A percentile compares a stretch with the other conserved stretches of the same genome.
Conservation (phyloP, 2,329 filamentous ascomycete genomes). For the Tothia fuscella region DNA sequence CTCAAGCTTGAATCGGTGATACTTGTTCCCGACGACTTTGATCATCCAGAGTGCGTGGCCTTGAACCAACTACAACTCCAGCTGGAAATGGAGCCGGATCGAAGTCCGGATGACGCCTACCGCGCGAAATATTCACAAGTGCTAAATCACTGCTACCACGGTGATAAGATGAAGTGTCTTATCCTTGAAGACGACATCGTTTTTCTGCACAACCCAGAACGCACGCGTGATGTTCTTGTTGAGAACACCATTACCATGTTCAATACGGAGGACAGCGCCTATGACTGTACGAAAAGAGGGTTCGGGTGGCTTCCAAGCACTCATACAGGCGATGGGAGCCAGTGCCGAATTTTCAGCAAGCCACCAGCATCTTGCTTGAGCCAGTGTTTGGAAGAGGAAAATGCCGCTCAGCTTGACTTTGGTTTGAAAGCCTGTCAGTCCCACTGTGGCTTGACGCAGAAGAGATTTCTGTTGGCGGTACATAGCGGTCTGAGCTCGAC, state of each 20-base stretch:
- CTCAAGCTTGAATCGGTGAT: background rate
- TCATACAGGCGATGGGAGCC: background rate
- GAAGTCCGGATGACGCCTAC: background rate
- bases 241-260: slow-evolving; percentile 2
- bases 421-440: background rate
- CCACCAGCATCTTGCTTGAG: background rate
- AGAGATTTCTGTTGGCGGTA: background rate
- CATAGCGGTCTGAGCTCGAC: background rate
- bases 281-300: background rate
- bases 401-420: background rate
- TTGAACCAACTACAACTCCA: background rate
- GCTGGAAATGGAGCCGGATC: background rate
- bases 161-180: slow-evolving; percentile 2
- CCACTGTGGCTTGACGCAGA: background rate
- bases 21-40: background rate
- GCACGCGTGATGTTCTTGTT: background rate
- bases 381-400: background rate
- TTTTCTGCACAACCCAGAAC: background rate
- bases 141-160: background rate
- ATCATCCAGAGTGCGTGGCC: background rate
- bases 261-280: background rate
- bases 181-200: background rate
- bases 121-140: background rate
- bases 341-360: slow-evolving; percentile 1
- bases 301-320: slow-evolving; percentile 1